These are phyloP conservation scores for Didymella pomorum DNA, from an alignment of 2,329 filamentous ascomycete species.

Conservation along the genomic window DNA sequence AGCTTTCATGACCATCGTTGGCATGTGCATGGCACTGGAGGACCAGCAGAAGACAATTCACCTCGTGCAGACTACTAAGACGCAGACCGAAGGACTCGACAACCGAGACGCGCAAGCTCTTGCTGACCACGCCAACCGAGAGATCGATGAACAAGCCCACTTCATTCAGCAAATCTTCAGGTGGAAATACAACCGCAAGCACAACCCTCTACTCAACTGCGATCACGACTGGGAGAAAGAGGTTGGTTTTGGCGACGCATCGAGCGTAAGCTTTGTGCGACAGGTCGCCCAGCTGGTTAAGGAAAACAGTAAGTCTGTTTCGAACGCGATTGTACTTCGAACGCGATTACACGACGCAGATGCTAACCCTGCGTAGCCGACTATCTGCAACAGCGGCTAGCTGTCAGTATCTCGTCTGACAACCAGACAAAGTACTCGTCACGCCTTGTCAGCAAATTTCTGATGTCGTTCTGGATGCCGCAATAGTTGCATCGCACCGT, in stretches of 20 bases:
- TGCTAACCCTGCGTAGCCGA: conserved; percentile 43
- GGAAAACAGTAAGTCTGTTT: conserved; percentile 54
- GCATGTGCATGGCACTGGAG: conserved; percentile 59
- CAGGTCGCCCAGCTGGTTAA: conserved; percentile 51
- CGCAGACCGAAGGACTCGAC: conserved; percentile 41
- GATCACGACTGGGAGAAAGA: conserved; percentile 53
- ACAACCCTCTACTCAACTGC: conserved; percentile 49
- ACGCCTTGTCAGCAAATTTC: conserved; percentile 54
- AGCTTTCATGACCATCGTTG: conserved; percentile 57
- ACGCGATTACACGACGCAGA: too few species aligned
- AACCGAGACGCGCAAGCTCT: conserved; percentile 39
- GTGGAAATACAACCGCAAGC: conserved; percentile 58
- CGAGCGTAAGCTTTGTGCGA: conserved; percentile 48
- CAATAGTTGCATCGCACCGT: conserved; percentile 11
- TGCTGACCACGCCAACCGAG: conserved; percentile 52
- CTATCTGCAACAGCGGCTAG: conserved; percentile 49
- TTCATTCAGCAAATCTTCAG: conserved; percentile 57
- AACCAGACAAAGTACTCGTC: conserved; percentile 54
- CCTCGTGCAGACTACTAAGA: conserved; percentile 53
- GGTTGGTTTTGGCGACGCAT: conserved; percentile 45
- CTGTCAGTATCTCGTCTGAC: conserved; percentile 49
- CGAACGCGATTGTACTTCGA: too few species aligned
- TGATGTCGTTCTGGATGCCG: conserved; percentile 50
- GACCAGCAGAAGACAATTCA: conserved; percentile 58
- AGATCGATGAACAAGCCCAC: conserved; percentile 56